Conservation (phyloP, 2,329 filamentous ascomycete species). For the Fusarium pseudograminearum region DNA sequence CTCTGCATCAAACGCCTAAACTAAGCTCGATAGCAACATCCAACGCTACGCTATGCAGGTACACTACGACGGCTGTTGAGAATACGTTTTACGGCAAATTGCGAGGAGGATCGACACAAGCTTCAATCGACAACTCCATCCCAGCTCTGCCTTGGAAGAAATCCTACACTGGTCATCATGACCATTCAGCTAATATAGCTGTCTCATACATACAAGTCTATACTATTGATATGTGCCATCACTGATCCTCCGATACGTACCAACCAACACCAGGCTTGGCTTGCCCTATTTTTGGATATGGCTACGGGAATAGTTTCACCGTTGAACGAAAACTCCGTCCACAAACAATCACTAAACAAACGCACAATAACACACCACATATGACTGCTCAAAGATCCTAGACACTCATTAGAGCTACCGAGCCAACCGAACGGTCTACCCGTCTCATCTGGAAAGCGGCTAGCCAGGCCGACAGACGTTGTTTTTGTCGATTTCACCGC, state of each 20-base stretch:
- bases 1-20: conserved; percentile 15
- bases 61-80: conserved; percentile 5
- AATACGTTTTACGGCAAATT: conserved; percentile 26
- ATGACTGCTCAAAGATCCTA: background rate
- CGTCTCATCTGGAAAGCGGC: conserved; percentile 4
- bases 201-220: conserved; percentile 34
- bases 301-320: conserved; percentile 33
- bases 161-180: conserved; percentile 2
- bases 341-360: conserved; percentile 10
- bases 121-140: conserved; percentile 4
- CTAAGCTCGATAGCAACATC: conserved; percentile 10
- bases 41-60: conserved; percentile 1
- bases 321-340: background rate
- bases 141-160: conserved; percentile 8
- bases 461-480: conserved; percentile 11
- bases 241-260: conserved; percentile 1
- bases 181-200: background rate
- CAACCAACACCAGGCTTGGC: conserved; percentile 3
- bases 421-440: conserved; percentile 9
- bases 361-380: background rate
- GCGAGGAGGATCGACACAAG: conserved; percentile 32
- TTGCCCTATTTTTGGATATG: conserved; percentile 24
- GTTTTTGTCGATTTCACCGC: conserved; percentile 28
- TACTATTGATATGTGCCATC: conserved; percentile 5
- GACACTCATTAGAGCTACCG: conserved; percentile 7